A percentile compares a stretch with the other conserved stretches of the same genome.
Conservation (phyloP, 805 yeast genomes). For the Dipodascus albidus region DNA sequence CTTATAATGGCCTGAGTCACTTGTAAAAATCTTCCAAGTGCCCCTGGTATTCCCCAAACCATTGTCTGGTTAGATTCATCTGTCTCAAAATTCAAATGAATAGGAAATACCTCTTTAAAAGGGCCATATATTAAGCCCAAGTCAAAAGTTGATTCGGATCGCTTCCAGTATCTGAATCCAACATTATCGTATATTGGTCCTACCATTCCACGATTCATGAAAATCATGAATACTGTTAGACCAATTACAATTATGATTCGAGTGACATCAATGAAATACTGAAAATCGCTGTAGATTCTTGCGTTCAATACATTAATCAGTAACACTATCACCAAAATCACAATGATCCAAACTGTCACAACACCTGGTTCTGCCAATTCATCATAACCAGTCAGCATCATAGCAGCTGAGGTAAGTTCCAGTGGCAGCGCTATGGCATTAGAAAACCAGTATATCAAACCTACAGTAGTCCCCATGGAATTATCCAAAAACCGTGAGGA, state of each 20-base stretch:
- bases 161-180: conserved; percentile 67
- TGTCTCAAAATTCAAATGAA: neutral
- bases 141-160: conserved; percentile 36
- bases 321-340: conserved; percentile 38
- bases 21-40: conserved; percentile 31
- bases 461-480: conserved; percentile 52
- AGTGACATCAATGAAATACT: conserved; percentile 44
- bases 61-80: conserved; percentile 42
- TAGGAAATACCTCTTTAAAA: conserved; percentile 41
- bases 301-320: conserved; percentile 55
- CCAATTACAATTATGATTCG: conserved; percentile 37
- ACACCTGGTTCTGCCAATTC: conserved; percentile 39
- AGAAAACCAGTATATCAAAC: conserved; percentile 64
- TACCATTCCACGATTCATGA: conserved; percentile 49
- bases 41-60: conserved; percentile 28
- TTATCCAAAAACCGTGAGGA: conserved; percentile 57
- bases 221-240: conserved; percentile 37
- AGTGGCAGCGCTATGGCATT: conserved; percentile 66
- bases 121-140: conserved; percentile 49
- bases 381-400: conserved; percentile 60
- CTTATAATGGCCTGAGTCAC: conserved; percentile 49
- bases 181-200: conserved; percentile 31
- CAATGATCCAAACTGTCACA: conserved; percentile 51
- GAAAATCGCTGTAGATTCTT: conserved; percentile 63
- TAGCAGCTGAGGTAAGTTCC: conserved; percentile 70